Evolutionary conservation across 768 basidiomycete species (phyloP), one percentile per base, ranked within the genome.

Genomic region (Exidia glandulosa): DNA sequence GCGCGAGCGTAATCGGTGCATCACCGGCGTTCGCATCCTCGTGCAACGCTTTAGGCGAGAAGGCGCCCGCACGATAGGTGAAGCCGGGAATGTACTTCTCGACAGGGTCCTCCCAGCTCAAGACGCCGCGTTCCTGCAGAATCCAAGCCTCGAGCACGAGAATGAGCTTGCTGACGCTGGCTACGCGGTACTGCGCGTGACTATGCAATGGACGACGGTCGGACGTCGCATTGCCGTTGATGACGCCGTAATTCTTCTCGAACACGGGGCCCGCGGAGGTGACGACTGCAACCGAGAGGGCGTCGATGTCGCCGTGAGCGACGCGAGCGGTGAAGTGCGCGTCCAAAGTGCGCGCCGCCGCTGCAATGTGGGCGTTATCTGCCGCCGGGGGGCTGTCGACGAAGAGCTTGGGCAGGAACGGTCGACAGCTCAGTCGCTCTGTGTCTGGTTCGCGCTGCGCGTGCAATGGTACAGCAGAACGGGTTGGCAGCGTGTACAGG

Each of bases 101-200:
- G 36, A 83, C 75, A 1, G 78, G 74, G 63, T 82, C 81, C 55
- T 83, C 79, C 72, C 69, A 72, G 5, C 63, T 66, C 1, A 74
- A 41, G 0, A 65, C 58, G 2, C 81, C 80, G 50, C 72, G 71
- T 63, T 82, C 76, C 36, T 76, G 73, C 27, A 82, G 68, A 12
- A 83, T 73, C 41, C 79, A 64, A 0, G 77, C 79, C 63, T 83
- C 78, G 3, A 81, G 62, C 0, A 74, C 73, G 3, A 75, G 73
- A 63, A 81, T 80, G 60, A 82, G 67, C 67, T 82, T 84, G 5
- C 77, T 75, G 59, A 80, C 74, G 41, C 77, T 80, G 1, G 80
- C 80, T 29, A 82, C 70, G 30, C 82, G 73, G 62, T 81, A 82
- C 56, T 80, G 73, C 0, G 79, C 76, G 63, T 81, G 65, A 57